These are phyloP conservation scores for Globisporangium spiculum DNA, from an alignment of 352 stramenopile genomes.

Conservation along the genomic window DNA sequence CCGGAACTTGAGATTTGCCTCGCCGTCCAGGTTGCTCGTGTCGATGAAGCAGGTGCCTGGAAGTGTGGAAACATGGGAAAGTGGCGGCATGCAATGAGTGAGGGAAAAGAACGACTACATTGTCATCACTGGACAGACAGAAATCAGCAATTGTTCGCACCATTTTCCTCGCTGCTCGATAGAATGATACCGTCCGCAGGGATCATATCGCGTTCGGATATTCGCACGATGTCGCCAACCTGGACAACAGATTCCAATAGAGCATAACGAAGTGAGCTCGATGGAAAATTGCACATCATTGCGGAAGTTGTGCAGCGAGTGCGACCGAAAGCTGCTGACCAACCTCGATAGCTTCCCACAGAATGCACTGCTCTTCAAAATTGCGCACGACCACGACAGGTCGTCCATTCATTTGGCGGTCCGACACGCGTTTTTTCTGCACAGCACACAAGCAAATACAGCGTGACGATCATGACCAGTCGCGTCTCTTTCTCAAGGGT, in stretches of 20 bases:
- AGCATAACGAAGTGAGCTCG: not conserved
- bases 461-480: not conserved
- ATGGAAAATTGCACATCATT: not conserved
- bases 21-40: slow-evolving; percentile 79
- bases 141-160: slow-evolving; percentile 14
- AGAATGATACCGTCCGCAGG: slow-evolving; percentile 92
- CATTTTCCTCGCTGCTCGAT: slow-evolving; percentile 77
- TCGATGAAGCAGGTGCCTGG: slow-evolving; percentile 78
- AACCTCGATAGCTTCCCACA: slow-evolving; percentile 79
- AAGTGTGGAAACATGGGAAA: not conserved
- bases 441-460: not conserved
- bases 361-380: slow-evolving; percentile 51
- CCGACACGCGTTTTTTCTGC: slow-evolving; percentile 49
- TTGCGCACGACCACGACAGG: slow-evolving; percentile 53
- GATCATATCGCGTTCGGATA: slow-evolving; percentile 85
- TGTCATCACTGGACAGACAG: not conserved
- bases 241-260: slow-evolving; percentile 13
- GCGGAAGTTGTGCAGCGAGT: no score
- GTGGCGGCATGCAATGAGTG: not conserved
- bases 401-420: slow-evolving; percentile 63
- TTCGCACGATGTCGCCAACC: slow-evolving; percentile 84
- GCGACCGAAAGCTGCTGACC: not conserved
- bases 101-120: not conserved
- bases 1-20: slow-evolving; percentile 75
- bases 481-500: no score